Conservation (phyloP, 1,284 basidiomycete genomes). For the Ceratobasidium sp. region DNA sequence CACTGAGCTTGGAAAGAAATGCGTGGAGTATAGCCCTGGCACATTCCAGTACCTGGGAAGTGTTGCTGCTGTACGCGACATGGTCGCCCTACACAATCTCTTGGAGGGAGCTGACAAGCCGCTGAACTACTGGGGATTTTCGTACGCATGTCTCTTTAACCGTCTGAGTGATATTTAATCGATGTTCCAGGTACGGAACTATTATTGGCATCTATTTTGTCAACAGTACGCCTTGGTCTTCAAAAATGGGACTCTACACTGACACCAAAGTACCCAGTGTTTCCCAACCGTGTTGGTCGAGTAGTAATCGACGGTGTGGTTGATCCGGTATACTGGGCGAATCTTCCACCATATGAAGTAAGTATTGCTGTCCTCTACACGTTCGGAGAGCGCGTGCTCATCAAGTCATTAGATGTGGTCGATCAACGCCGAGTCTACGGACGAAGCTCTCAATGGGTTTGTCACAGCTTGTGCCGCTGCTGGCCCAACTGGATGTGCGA, state of each 20-base stretch:
- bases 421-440: conserved; percentile 10
- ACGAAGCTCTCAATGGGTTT: conserved; percentile 33
- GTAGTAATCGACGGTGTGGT: conserved; percentile 41
- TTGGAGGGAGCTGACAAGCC: conserved; percentile 39
- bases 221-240: conserved; percentile 19
- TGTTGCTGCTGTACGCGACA: conserved; percentile 34
- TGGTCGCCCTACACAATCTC: conserved; percentile 41
- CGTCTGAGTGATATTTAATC: too few relatives aligned
- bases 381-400: neutral
- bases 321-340: conserved; percentile 29
- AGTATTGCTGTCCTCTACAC: neutral
- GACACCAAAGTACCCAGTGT: conserved; percentile 11
- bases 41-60: conserved; percentile 20
- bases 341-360: conserved; percentile 15
- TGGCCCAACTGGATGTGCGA: conserved; percentile 33
- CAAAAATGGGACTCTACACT: too few relatives aligned
- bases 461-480: conserved; percentile 29
- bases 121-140: conserved; percentile 42
- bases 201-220: conserved; percentile 41
- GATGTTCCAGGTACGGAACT: conserved; percentile 43
- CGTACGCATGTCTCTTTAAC: conserved; percentile 18
- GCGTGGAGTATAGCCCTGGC: neutral
- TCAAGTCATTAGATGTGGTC: neutral
- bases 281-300: conserved; percentile 40
- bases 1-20: neutral